These are phyloP conservation scores for Juglanconis juglandina DNA, from an alignment of 2,329 filamentous ascomycete species.

Conservation along the genomic window DNA sequence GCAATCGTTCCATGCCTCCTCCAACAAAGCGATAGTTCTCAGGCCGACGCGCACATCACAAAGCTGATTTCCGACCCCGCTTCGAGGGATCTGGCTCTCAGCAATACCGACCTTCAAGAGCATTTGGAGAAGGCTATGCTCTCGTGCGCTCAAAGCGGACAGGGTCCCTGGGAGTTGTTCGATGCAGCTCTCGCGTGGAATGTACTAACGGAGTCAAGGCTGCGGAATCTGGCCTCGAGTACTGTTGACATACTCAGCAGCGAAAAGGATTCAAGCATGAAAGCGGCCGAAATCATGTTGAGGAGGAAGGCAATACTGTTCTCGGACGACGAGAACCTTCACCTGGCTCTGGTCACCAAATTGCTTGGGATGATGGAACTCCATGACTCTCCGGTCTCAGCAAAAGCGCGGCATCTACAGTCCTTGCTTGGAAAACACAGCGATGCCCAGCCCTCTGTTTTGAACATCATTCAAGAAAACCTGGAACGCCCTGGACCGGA, in stretches of 20 bases:
- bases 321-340: conserved; percentile 40
- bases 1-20: conserved; percentile 42
- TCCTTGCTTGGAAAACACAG: conserved; percentile 43
- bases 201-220: conserved; percentile 33
- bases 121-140: conserved; percentile 41
- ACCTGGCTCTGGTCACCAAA: conserved; percentile 49
- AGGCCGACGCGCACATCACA: conserved; percentile 34
- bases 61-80: conserved; percentile 45
- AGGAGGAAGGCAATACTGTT: conserved; percentile 43
- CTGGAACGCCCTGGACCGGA: conserved; percentile 46
- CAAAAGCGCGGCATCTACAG: conserved; percentile 41
- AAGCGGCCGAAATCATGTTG: conserved; percentile 46
- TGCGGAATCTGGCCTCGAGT: conserved; percentile 28
- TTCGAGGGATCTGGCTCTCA: conserved; percentile 36
- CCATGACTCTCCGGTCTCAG: conserved; percentile 34
- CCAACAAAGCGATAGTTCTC: conserved; percentile 24
- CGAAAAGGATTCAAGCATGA: conserved; percentile 32
- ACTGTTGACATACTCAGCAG: conserved; percentile 26
- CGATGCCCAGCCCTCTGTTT: conserved; percentile 40
- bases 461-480: conserved; percentile 53
- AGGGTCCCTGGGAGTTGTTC: conserved; percentile 42
- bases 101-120: conserved; percentile 41
- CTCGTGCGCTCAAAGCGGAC: conserved; percentile 33
- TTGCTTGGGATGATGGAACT: conserved; percentile 54
- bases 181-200: conserved; percentile 44